Evolutionary conservation across 1,139 yeast species (phyloP).

Genomic region (Lodderomyces theae): DNA sequence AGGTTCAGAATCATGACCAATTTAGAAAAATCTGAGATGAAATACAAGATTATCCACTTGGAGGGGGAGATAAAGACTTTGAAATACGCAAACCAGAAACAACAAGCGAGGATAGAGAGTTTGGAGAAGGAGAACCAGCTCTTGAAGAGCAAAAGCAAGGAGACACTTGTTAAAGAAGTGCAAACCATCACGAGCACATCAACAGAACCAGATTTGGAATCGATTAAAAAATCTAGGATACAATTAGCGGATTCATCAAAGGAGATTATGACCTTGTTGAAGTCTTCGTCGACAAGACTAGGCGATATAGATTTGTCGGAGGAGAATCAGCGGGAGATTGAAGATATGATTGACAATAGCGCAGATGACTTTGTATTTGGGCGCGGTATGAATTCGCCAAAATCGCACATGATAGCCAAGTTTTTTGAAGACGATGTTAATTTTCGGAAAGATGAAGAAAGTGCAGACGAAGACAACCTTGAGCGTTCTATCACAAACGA

Average conservation of each 20-base stretch:
- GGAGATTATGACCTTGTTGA: slow-evolving; percentile 40
- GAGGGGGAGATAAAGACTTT: slow-evolving; percentile 54
- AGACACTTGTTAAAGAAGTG: background rate
- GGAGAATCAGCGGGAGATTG: slow-evolving; percentile 16
- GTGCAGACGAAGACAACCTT: slow-evolving; percentile 9
- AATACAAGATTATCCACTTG: slow-evolving; percentile 50
- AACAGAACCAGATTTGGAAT: slow-evolving; percentile 35
- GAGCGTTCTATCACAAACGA: slow-evolving; percentile 15
- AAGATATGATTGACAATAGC: slow-evolving; percentile 18
- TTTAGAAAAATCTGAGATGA: slow-evolving; percentile 57
- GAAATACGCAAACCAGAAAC: slow-evolving; percentile 36
- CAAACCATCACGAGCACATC: background rate
- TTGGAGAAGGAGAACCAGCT: slow-evolving; percentile 26
- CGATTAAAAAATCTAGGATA: slow-evolving; percentile 38
- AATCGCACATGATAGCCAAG: slow-evolving; percentile 10
- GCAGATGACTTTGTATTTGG: slow-evolving; percentile 8
- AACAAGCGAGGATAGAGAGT: slow-evolving; percentile 27
- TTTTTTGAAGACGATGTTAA: slow-evolving; percentile 11
- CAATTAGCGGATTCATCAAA: slow-evolving; percentile 42
- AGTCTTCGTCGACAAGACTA: slow-evolving; percentile 29
- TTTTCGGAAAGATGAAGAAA: slow-evolving; percentile 1
- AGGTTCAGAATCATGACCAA: slow-evolving; percentile 55
- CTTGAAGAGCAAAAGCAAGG: slow-evolving; percentile 12
- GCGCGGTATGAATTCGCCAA: background rate
- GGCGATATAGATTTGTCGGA: slow-evolving; percentile 24